Conservation (phyloP, 2,329 filamentous ascomycete genomes). For the Endocalyx cinctus region DNA sequence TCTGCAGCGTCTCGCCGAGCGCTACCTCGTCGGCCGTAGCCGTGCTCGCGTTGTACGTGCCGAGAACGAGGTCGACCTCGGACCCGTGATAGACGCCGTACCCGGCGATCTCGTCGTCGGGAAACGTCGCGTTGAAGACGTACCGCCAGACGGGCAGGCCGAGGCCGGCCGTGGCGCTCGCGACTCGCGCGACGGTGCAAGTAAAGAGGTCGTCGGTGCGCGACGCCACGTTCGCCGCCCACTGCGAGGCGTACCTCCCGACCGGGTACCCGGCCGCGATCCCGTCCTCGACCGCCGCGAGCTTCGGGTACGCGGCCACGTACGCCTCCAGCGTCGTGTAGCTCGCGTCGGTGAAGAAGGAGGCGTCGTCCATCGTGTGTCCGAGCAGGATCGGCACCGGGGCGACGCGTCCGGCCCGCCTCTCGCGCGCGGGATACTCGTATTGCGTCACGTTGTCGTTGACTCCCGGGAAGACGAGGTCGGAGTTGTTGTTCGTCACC, state of each 20-base stretch:
- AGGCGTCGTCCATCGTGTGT: conserved; percentile 24
- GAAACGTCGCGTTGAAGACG: conserved; percentile 9
- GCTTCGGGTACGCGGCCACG: conserved; percentile 19
- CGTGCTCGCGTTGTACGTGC: conserved; percentile 18
- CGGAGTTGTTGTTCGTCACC: conserved; percentile 14
- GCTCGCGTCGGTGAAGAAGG: conserved; percentile 14
- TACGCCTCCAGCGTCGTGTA: conserved; percentile 31
- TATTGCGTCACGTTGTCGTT: conserved; percentile 8
- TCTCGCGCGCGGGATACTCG: conserved; percentile 9
- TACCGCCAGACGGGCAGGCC: conserved; percentile 20
- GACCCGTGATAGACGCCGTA: conserved; percentile 23
- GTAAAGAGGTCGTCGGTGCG: conserved; percentile 13
- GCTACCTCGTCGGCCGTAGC: conserved; percentile 14
- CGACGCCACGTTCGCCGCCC: conserved; percentile 1
- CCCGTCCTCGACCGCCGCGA: conserved; percentile 30
- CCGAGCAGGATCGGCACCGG: conserved; percentile 25
- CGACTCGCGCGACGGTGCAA: conserved; percentile 18
- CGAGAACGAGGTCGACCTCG: conserved; percentile 28
- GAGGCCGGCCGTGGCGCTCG: conserved; percentile 19
- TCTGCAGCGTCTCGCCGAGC: conserved; percentile 20
- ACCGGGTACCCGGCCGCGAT: conserved; percentile 9
- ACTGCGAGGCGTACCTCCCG: conserved; percentile 1
- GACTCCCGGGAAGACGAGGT: conserved; percentile 4
- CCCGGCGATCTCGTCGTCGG: conserved; percentile 26
- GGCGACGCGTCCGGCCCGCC: conserved; percentile 11